A percentile compares a stretch with the other conserved stretches of the same genome.
Conservation (phyloP, 306 rosid genomes). For the Inga leiocalycina region DNA sequence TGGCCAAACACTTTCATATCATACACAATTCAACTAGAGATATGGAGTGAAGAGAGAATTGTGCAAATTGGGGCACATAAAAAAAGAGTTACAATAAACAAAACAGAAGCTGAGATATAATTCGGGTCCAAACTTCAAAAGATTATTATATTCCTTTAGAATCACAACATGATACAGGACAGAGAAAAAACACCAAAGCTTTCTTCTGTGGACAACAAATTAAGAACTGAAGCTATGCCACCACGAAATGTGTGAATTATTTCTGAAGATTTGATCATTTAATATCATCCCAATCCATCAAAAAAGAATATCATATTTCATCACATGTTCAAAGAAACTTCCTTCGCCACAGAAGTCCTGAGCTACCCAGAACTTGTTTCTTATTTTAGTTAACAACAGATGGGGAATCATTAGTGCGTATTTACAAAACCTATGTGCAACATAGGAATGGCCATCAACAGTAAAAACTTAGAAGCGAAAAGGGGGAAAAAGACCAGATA, state of each 20-base stretch:
- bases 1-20: not conserved
- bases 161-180: not conserved
- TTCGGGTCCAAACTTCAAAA: not conserved
- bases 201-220: not conserved
- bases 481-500: too few relatives aligned
- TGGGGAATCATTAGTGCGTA: not conserved
- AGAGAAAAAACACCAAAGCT: not conserved
- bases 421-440: not conserved
- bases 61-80: not conserved
- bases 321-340: not conserved
- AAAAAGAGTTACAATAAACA: not conserved
- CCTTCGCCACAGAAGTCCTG: not conserved
- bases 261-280: not conserved
- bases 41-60: not conserved
- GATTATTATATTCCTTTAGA: not conserved
- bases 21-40: not conserved
- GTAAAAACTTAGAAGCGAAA: not conserved
- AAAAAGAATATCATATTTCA: not conserved
- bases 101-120: not conserved
- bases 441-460: not conserved
- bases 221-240: not conserved
- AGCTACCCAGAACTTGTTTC: not conserved
- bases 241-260: not conserved
- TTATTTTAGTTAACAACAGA: slow-evolving; percentile 25
- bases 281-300: not conserved